Conservation (phyloP, 208 protist genomes). For the Wallacemonas sp. region DNA sequence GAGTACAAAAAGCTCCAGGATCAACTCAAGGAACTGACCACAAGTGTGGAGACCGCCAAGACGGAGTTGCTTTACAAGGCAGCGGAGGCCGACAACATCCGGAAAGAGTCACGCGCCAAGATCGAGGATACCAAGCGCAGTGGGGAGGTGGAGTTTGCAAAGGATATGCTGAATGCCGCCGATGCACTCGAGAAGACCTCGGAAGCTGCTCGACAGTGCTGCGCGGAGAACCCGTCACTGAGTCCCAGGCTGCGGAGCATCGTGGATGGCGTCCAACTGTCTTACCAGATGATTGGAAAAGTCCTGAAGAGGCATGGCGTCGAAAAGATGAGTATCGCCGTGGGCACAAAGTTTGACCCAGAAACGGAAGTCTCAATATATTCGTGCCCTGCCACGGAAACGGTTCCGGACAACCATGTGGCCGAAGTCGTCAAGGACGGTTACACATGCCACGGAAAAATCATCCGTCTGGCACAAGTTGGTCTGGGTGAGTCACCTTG, state of each 20-base stretch:
- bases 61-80: conserved; percentile 57
- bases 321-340: conserved; percentile 23
- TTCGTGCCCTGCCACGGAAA: conserved; percentile 32
- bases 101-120: conserved; percentile 33
- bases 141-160: conserved; percentile 47
- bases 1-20: conserved; percentile 25
- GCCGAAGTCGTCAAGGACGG: conserved; percentile 61
- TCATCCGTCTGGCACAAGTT: conserved; percentile 65
- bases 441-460: conserved; percentile 38
- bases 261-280: conserved; percentile 48
- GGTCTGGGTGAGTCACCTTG: conserved; percentile 35
- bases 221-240: conserved; percentile 14
- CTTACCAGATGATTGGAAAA: conserved; percentile 47
- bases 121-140: conserved; percentile 33
- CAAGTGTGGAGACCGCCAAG: conserved; percentile 32
- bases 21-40: conserved; percentile 25
- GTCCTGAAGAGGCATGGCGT: conserved; percentile 52
- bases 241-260: conserved; percentile 24
- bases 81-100: conserved; percentile 60
- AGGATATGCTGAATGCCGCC: conserved; percentile 56
- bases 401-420: conserved; percentile 33
- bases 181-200: conserved; percentile 55
- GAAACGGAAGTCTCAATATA: conserved; percentile 45
- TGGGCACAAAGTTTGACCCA: conserved; percentile 47
- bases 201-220: conserved; percentile 25